Base-by-base conservation (phyloP, 2,329 filamentous ascomycete genomes). In the Biscogniauxia mediterranea region DNA sequence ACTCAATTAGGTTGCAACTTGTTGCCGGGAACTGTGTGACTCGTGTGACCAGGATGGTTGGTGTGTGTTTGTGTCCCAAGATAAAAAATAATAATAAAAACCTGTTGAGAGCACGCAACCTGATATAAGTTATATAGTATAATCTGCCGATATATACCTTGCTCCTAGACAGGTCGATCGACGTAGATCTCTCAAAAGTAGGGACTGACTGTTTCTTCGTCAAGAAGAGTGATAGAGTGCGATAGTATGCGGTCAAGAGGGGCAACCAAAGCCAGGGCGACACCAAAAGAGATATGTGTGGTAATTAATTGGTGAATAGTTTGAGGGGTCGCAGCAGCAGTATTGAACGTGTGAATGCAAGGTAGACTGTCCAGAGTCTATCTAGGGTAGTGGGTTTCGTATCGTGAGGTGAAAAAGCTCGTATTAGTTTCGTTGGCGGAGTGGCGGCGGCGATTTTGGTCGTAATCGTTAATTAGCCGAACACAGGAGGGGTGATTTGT, bases 301-400 rank as follows among this genome's bases (percentile, higher is more conserved):
- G 59, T 61, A 60, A 69, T 72, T 70, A 69, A 67, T 64, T 68
- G 65, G 52, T 60, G 63, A 66, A 68, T 70, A 69, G 66, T 66
- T 50, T 62, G 57, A 61, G 58, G 28, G 28, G 66, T 59, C 58
- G 50, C 52, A 56, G 64, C 61, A 57, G 63, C 52, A 62, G 64
- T 64, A 64, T 66, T 60, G 66, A 55, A 66, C 61, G 66, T 65
- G 66, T 63, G 63, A 64, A 66, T 56, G 58, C 38, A 63, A 62
- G 62, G 64, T 66, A 72, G 68, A 71, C 69, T 72, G 66, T 67
- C 69, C 70, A 60, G 70, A 71, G 69, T 68, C 70, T 70, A 68
- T 55, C 54, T 66, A 61, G 54, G 61, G 62, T 65, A 66, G 69
- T 64, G 65, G 64, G 66, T 66, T 63, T 69, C 63, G 69, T 67